These are phyloP conservation scores for Chiua sp. DNA, from an alignment of 1,284 basidiomycete genomes.

Conservation along the genomic window DNA sequence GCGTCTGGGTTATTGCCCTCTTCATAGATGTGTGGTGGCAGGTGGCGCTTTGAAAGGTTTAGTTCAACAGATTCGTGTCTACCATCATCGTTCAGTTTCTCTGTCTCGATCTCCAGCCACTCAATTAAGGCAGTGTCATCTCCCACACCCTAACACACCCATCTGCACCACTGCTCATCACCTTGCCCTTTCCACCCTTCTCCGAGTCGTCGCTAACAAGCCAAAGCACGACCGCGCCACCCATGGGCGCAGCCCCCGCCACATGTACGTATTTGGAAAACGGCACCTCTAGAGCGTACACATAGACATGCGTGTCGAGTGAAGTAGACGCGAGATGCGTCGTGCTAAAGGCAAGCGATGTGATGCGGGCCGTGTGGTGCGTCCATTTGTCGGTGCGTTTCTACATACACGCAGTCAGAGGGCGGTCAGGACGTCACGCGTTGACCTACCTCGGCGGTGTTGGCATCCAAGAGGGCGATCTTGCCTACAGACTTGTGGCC, in stretches of 20 bases:
- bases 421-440: background rate
- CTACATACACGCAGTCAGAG: background rate
- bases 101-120: background rate
- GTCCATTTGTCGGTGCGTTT: slow-evolving; percentile 68
- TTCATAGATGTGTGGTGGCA: too few species aligned
- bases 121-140: slow-evolving; percentile 53
- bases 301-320: slow-evolving; percentile 90
- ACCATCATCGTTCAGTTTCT: background rate
- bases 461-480: slow-evolving; percentile 79
- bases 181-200: slow-evolving; percentile 39
- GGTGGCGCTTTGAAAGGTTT: too few species aligned
- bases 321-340: slow-evolving; percentile 83
- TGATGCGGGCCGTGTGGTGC: slow-evolving; percentile 85
- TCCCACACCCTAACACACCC: slow-evolving; percentile 82
- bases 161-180: slow-evolving; percentile 86
- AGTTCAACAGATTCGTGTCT: too few species aligned
- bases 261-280: slow-evolving; percentile 78
- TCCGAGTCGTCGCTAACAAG: slow-evolving; percentile 30
- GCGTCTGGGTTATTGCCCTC: too few species aligned
- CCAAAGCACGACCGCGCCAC: slow-evolving; percentile 86
- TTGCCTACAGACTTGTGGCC: slow-evolving; percentile 70
- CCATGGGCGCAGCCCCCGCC: slow-evolving; percentile 85
- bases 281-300: slow-evolving; percentile 85
- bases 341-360: slow-evolving; percentile 65
- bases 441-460: slow-evolving; percentile 56